phyloP scores from a whole-genome alignment of 306 rosid genomes.

The Boehmeria nivea region DNA sequence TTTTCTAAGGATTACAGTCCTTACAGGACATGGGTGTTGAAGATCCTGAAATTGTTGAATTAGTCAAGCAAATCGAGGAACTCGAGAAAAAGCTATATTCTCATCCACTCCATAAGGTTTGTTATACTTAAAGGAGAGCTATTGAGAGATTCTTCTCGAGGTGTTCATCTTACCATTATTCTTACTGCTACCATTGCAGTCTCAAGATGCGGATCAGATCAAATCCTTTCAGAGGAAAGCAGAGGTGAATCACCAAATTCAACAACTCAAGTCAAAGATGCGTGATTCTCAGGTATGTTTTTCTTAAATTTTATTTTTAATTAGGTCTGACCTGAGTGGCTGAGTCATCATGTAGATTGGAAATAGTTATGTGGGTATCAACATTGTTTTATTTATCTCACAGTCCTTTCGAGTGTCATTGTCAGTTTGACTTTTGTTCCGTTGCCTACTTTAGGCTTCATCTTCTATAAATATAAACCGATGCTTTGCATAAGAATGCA shows the following conservation, averaged over 20 bases:
- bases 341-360: too few species aligned
- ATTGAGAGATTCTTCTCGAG: constrained; percentile 14
- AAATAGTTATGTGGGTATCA: too few species aligned
- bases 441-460: too few species aligned
- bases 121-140: constrained; percentile 7
- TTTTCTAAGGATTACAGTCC: constrained; percentile 12
- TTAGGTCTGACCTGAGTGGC: too few species aligned
- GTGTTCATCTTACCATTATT: constrained; percentile 16
- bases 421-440: too few species aligned
- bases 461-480: too few species aligned
- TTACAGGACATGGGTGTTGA: constrained; percentile 83
- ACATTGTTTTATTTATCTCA: too few species aligned
- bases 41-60: constrained; percentile 71
- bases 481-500: too few species aligned
- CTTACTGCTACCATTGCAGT: constrained; percentile 33
- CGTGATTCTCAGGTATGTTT: constrained; percentile 87
- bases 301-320: too few species aligned
- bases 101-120: constrained; percentile 91
- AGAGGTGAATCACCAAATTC: constrained; percentile 91
- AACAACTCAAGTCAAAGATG: constrained; percentile 84
- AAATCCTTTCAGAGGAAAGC: constrained; percentile 93
- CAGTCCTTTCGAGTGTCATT: too few species aligned
- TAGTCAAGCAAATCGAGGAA: constrained; percentile 73
- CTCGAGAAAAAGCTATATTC: constrained; percentile 68
- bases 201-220: constrained; percentile 75